Evolutionary conservation across 83 land plant genomes (phyloP), one percentile per base, ranked within the genome.

Genomic region (Larix sibirica): DNA sequence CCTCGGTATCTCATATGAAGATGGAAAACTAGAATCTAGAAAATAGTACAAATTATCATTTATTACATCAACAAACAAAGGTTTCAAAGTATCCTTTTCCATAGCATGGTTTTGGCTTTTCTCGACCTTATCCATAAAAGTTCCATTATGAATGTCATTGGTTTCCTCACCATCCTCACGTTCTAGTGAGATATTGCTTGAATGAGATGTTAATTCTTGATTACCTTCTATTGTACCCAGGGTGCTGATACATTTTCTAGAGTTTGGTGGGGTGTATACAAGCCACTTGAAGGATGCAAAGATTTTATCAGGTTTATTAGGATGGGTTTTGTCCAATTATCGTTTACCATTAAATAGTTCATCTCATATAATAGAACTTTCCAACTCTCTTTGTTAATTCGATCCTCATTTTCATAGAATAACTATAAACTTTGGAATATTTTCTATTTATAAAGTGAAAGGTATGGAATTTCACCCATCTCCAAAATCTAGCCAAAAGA

Each of bases 391-490:
- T 28, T 50, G 33, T 77, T 54, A 2, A 92, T 38, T 63, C 85
- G 76, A 50, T 84, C 84, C 62, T 33, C n/a, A 16, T 85, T 85
- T 33, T 23, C 67, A 47, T 44, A 50, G 61, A 92, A 88, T 62
- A 88, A 60, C 73, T 62, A 47, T 42, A 82, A 65, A 21, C 80
- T 82, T 74, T 88, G 92, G 54, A 88, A 85, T 70, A 90, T 33
- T 90, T 90, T 85, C 84, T 90, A 92, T 24, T 80, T 84, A 84
- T 89, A 93, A 50, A 89, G 64, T 38, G 88, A 81, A 4, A 60
- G 12, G 61, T 85, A 80, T 75, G 95, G 95, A 61, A 90, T 82
- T 56, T 89, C 89, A 78, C 90, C 95, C 56, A 88, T 86, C 77
- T 90, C 91, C 73, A 90, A 40, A 44, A 82, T 78, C 24, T 64